Base-by-base conservation (phyloP, 345 rosid species). In the Rubroshorea leprosula region DNA sequence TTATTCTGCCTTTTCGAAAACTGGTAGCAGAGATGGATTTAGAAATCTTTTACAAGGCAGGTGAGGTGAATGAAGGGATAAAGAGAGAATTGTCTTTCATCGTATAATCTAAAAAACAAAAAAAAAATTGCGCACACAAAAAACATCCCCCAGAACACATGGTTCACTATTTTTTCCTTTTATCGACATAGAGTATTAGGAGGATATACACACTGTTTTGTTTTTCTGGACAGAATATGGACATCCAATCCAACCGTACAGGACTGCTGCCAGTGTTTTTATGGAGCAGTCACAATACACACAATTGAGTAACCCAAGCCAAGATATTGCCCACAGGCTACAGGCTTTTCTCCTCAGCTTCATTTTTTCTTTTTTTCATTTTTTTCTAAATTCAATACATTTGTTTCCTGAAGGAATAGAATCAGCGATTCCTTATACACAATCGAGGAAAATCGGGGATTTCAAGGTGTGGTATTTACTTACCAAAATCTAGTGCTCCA, bases 401-500 rank as follows among this genome's bases (percentile, higher is more conserved):
- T n/a, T n/a, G n/a, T 23, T 51, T 15, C 26, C 62, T 22, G 21
- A 23, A 43, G 39, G 49, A 49, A 49, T 57, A 49, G 38, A 50
- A 49, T 62, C 66, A 54, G 50, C 23, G 47, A 47, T 61, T 46
- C 51, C 46, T 49, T 73, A 72, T 78, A 70, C 82, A 76, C 82
- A 75, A 48, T 72, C 70, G 69, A 43, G 14, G 31, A 60, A 60
- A 26, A 20, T 12, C 63, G 59, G 25, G 63, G 35, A 25, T 68
- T 59, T 81, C 77, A 80, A 56, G 89, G 85, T 55, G 80, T 79
- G 59, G 75, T 72, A 74, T 80, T 81, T 79, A 83, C 94, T 47
- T n/a, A n/a, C n/a, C n/a, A 70, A 68, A 35, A 81, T 81, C 61
- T 77, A 78, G 45, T 67, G 82, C 5, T 74, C 80, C 53, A 75